Evolutionary conservation across 2,329 filamentous ascomycete genomes (phyloP), one percentile per base, ranked within the genome.

Genomic region (Ampelomyces quisqualis): DNA sequence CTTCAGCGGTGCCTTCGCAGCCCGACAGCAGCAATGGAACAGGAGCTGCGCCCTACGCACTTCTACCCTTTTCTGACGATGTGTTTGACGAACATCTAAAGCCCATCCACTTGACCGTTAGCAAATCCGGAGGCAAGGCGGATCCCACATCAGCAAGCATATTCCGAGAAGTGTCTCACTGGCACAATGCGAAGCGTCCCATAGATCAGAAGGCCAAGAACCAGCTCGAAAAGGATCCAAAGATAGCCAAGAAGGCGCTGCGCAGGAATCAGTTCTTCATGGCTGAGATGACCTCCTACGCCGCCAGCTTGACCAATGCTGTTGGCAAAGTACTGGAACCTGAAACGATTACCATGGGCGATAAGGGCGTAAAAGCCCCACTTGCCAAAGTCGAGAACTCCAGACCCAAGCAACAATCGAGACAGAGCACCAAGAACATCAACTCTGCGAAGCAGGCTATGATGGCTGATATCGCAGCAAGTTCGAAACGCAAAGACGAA

Each of bases 281-380:
- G 78, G 76, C 77, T 1, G 82, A 86, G 43, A 85, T 85, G 66
- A 75, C 76, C 19, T 72, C 75, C 1, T 90, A 89, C 59, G 82
- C 86, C 2, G 82, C 81, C 9, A 87, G 83, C 63, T 71, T 89
- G 32, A 86, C 82, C 0, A 84, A 82, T 41, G 73, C 80, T 0
- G 71, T 75, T 2, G 84, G 83, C 3, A 85, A 81, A 49, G 71
- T 70, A 2, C 73, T 88, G 4, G 74, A 84, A 17, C 82, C 82
- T 0, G 82, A 88, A 58, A 79, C 73, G 3, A 78, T 88, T 34
- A 76, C 84, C 1, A 74, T 78, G 38, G 38, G 38, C 7, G 38
- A 40, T 24, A 40, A 40, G 15, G 29, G 7, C n/a, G 2, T 31
- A 15, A 34, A 40, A 18, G 15, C 24, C 7, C 24, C 38, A 8